Evolutionary conservation across 2,329 filamentous ascomycete species (phyloP).

Genomic region (Paecilomyces formosus): DNA sequence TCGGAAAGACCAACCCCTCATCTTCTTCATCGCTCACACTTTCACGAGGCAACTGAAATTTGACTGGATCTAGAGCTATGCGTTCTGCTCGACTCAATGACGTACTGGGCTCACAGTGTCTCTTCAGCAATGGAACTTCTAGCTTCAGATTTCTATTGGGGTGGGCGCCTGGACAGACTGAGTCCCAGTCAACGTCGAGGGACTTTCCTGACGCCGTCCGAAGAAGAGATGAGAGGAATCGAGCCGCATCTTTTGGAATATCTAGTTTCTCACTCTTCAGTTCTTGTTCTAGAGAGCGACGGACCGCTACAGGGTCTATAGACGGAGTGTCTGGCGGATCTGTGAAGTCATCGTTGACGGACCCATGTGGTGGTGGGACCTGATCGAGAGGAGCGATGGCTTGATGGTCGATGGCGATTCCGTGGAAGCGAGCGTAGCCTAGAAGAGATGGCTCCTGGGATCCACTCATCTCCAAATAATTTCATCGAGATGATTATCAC

Average conservation of each 20-base stretch:
- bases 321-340: conserved; percentile 15
- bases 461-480: conserved; percentile 2
- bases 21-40: conserved; percentile 32
- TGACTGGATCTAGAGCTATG: conserved; percentile 16
- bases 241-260: conserved; percentile 20
- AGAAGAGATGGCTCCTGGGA: conserved; percentile 31
- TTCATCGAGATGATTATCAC: background rate
- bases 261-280: conserved; percentile 25
- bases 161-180: conserved; percentile 13
- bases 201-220: conserved; percentile 6
- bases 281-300: conserved; percentile 5
- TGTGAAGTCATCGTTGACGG: conserved; percentile 9
- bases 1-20: conserved; percentile 36
- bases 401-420: conserved; percentile 32
- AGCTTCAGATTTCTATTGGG: conserved; percentile 27
- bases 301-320: conserved; percentile 7
- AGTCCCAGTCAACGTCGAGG: conserved; percentile 10
- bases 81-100: conserved; percentile 23
- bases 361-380: conserved; percentile 6
- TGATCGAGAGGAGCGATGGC: conserved; percentile 16
- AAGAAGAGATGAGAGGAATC: conserved; percentile 23
- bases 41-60: conserved; percentile 27
- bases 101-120: conserved; percentile 40
- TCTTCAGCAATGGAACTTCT: conserved; percentile 40
- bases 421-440: conserved; percentile 42